phyloP scores from a whole-genome alignment of 2,329 filamentous ascomycete genomes.

The Aureobasidium subglaciale region DNA sequence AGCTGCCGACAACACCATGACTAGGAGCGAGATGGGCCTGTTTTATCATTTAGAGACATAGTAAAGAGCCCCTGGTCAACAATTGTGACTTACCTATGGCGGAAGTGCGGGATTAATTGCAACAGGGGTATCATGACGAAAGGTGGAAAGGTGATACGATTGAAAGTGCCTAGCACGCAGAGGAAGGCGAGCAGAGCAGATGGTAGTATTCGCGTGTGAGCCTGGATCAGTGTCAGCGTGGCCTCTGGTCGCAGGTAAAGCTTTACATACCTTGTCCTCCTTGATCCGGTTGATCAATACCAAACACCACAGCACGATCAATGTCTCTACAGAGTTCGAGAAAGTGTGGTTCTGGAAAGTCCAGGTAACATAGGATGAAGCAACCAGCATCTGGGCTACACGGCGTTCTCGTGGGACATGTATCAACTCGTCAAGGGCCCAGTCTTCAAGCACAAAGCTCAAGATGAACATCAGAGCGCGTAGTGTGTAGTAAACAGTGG shows the following conservation, averaged over 20 bases:
- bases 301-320: conserved; percentile 87
- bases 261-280: conserved; percentile 57
- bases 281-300: conserved; percentile 84
- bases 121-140: conserved; percentile 81
- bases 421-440: conserved; percentile 90
- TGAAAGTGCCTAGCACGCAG: conserved; percentile 81
- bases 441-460: conserved; percentile 95
- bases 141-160: conserved; percentile 93
- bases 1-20: conserved; percentile 58
- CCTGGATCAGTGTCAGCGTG: conserved; percentile 36
- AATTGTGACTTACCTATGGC: conserved; percentile 58
- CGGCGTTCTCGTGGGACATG: conserved; percentile 64
- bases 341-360: conserved; percentile 98
- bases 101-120: conserved; percentile 77
- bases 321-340: conserved; percentile 92
- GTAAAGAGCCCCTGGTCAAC: neutral
- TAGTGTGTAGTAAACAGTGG: conserved; percentile 81
- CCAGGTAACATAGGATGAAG: conserved; percentile 97
- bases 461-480: conserved; percentile 86
- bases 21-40: conserved; percentile 53
- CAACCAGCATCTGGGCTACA: conserved; percentile 73
- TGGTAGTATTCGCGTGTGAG: conserved; percentile 67
- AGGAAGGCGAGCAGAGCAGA: conserved; percentile 74
- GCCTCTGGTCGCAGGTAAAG: too few species aligned
- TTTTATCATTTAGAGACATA: neutral